Conservation (phyloP, 202 grass and related monocot species). For the Alloteropsis angusta region DNA sequence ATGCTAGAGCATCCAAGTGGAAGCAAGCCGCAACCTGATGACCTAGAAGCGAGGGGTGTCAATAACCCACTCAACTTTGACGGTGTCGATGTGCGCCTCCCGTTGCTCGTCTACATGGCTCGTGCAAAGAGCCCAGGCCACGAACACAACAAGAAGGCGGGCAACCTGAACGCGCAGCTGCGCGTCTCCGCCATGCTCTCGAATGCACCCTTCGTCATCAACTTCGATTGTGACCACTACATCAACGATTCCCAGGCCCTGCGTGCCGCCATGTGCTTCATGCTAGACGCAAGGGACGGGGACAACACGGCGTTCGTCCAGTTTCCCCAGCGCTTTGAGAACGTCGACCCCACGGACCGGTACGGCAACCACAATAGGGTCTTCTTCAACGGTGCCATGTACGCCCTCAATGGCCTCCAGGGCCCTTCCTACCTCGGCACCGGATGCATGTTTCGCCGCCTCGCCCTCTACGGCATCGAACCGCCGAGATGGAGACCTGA, state of each 20-base stretch:
- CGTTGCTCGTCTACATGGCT: slow-evolving; percentile 47
- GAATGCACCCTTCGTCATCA: slow-evolving; percentile 47
- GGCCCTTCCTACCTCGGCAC: slow-evolving; percentile 37
- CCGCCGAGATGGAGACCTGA: slow-evolving; percentile 30
- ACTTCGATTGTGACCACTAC: slow-evolving; percentile 72
- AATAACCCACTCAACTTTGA: slow-evolving; percentile 14
- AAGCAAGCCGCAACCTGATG: not conserved
- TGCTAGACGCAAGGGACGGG: slow-evolving; percentile 36
- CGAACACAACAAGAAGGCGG: slow-evolving; percentile 64
- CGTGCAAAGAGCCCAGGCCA: slow-evolving; percentile 32
- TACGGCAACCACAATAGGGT: slow-evolving; percentile 60
- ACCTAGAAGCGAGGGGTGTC: not conserved
- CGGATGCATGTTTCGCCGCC: slow-evolving; percentile 42
- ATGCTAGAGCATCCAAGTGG: slow-evolving; percentile 39
- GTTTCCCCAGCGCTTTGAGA: slow-evolving; percentile 58
- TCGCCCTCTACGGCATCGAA: slow-evolving; percentile 42
- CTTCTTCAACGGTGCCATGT: slow-evolving; percentile 56
- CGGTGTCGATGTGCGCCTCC: slow-evolving; percentile 16
- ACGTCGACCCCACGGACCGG: slow-evolving; percentile 47
- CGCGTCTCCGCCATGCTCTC: slow-evolving; percentile 47
- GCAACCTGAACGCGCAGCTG: slow-evolving; percentile 48
- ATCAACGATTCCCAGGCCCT: slow-evolving; percentile 43
- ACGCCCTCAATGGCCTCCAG: slow-evolving; percentile 45
- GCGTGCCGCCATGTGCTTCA: slow-evolving; percentile 48
- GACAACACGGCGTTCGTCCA: slow-evolving; percentile 42